Percentiles rank a stretch among this genome's conserved stretches.
phyloP scores from a whole-genome alignment of 305 asterid species.

The Fraxinus baroniana region DNA sequence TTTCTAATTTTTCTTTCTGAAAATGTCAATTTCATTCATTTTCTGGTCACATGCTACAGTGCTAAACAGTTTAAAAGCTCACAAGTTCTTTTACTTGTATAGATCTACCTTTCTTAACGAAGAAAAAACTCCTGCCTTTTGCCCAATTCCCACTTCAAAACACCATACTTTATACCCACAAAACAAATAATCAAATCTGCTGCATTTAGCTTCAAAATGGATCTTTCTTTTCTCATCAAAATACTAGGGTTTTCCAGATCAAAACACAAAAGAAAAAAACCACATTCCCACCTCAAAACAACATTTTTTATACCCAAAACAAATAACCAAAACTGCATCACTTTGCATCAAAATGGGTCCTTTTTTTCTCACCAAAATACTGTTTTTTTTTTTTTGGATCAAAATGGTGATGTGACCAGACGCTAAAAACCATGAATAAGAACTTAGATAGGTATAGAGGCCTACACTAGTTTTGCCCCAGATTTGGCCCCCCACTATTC shows the following conservation, averaged over 20 bases:
- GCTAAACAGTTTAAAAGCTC: slow-evolving; percentile 5
- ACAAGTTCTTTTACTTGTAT: background rate
- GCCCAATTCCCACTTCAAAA: background rate
- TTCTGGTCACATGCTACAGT: slow-evolving; percentile 1
- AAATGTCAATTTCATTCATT: slow-evolving; percentile 8
- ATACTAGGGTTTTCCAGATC: background rate
- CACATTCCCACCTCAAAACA: background rate
- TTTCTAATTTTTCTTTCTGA: slow-evolving; percentile 8
- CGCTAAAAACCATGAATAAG: slow-evolving; percentile 30
- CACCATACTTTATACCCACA: background rate
- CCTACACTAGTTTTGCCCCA: slow-evolving; percentile 35
- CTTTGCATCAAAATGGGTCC: background rate
- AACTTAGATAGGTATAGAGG: slow-evolving; percentile 27
- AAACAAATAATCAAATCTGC: slow-evolving; percentile 1
- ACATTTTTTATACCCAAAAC: background rate
- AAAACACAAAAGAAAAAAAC: background rate
- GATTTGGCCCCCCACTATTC: slow-evolving; percentile 34
- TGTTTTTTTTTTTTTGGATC: background rate
- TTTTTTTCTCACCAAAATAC: background rate
- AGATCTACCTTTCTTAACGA: slow-evolving; percentile 22
- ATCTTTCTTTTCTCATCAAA: background rate
- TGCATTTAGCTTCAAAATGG: background rate
- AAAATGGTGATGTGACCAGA: slow-evolving; percentile 54
- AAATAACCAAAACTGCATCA: background rate
- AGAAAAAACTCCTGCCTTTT: background rate